Evolutionary conservation across 352 stramenopile species (phyloP).

Genomic region (Phytophthora sojae): DNA sequence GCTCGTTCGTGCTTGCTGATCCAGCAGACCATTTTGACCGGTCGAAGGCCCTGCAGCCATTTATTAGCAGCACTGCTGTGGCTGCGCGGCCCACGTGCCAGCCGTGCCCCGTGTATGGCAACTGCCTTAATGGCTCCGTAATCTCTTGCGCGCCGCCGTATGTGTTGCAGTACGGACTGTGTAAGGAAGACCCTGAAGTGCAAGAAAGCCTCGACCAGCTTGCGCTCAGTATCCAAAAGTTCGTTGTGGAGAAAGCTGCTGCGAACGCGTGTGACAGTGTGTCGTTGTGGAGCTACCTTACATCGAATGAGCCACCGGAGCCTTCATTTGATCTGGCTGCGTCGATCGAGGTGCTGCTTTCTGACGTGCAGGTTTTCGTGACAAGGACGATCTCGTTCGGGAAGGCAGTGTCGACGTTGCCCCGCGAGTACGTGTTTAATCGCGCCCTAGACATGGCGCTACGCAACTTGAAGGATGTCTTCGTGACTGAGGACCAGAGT

Average conservation of each 20-base stretch:
- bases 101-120: conserved; percentile 67
- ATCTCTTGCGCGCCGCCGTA: conserved; percentile 59
- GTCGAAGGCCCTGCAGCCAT: conserved; percentile 60
- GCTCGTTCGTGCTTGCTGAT: conserved; percentile 33
- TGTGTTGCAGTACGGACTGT: conserved; percentile 55
- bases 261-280: conserved; percentile 44
- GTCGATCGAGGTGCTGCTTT: conserved; percentile 55
- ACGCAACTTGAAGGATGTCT: conserved; percentile 59
- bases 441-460: conserved; percentile 69
- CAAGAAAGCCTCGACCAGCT: conserved; percentile 55
- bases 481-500: conserved; percentile 54
- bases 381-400: conserved; percentile 49
- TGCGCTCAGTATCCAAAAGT: conserved; percentile 54
- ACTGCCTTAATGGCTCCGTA: conserved; percentile 58
- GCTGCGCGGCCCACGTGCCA: conserved; percentile 39
- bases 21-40: conserved; percentile 45
- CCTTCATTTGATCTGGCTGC: conserved; percentile 21
- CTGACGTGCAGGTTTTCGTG: conserved; percentile 59
- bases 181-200: conserved; percentile 63
- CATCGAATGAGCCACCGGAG: neutral
- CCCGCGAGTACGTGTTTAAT: conserved; percentile 65
- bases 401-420: conserved; percentile 50
- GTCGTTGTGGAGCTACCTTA: conserved; percentile 42
- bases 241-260: conserved; percentile 46
- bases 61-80: conserved; percentile 35